These are phyloP conservation scores for Phytophthora chlamydospora DNA, from an alignment of 352 stramenopile species.

Conservation along the genomic window DNA sequence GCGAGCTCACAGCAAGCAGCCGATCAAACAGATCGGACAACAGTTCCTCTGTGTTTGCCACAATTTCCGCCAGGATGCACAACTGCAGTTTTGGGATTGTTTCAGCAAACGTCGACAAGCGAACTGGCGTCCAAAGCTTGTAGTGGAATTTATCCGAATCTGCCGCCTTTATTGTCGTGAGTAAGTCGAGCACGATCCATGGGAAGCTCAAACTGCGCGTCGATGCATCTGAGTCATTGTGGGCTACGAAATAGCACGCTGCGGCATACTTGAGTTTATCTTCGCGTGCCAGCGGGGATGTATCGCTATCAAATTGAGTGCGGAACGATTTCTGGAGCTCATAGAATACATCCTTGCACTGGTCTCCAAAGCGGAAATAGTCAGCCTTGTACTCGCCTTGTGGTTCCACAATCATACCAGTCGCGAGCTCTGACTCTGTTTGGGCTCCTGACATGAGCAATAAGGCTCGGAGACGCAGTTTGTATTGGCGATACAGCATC, in stretches of 20 bases:
- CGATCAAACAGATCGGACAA: slow-evolving; percentile 71
- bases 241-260: slow-evolving; percentile 74
- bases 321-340: slow-evolving; percentile 51
- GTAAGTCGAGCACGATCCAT: slow-evolving; percentile 69
- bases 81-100: slow-evolving; percentile 68
- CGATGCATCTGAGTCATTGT: slow-evolving; percentile 47
- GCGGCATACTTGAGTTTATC: slow-evolving; percentile 55
- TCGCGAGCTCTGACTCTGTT: slow-evolving; percentile 70
- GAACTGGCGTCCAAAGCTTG: slow-evolving; percentile 37
- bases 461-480: slow-evolving; percentile 53
- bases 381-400: slow-evolving; percentile 66
- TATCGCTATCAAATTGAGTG: slow-evolving; percentile 50
- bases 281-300: slow-evolving; percentile 8
- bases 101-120: slow-evolving; percentile 25
- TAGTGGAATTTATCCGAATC: slow-evolving; percentile 17
- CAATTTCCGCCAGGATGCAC: slow-evolving; percentile 62
- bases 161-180: slow-evolving; percentile 50
- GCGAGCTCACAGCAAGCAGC: slow-evolving; percentile 52
- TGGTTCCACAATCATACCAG: slow-evolving; percentile 74
- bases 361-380: slow-evolving; percentile 82
- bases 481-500: slow-evolving; percentile 74
- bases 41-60: slow-evolving; percentile 52
- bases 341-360: slow-evolving; percentile 73
- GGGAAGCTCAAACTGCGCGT: slow-evolving; percentile 66
- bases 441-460: slow-evolving; percentile 68